phyloP scores from a whole-genome alignment of 2,329 filamentous ascomycete species.

The Colletotrichum camelliae region DNA sequence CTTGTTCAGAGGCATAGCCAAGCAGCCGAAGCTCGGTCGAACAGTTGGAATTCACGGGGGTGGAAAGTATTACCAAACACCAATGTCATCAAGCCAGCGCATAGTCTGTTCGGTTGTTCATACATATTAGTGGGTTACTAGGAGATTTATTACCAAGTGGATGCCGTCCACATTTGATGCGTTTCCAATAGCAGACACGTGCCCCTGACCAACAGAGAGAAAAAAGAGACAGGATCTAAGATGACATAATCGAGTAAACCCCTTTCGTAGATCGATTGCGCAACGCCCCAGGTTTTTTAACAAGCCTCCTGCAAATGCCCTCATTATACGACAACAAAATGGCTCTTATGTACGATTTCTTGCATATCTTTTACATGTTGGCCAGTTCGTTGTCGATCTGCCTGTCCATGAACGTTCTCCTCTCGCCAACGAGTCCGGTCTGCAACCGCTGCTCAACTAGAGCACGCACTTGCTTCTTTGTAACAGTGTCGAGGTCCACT shows the following conservation, averaged over 20 bases:
- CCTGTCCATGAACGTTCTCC: constrained; percentile 86
- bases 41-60: not conserved
- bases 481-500: constrained; percentile 94
- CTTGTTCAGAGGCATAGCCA: not conserved
- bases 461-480: constrained; percentile 94
- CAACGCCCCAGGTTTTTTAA: constrained; percentile 16
- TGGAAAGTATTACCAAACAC: not conserved
- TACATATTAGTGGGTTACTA: constrained; percentile 9
- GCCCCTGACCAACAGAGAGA: not conserved
- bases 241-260: not conserved
- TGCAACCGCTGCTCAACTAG: constrained; percentile 93
- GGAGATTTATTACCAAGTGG: constrained; percentile 18
- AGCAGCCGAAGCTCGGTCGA: not conserved
- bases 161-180: not conserved
- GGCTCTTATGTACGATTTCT: constrained; percentile 11
- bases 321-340: constrained; percentile 8
- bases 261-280: not conserved
- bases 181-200: not conserved
- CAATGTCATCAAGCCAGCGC: not conserved
- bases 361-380: constrained; percentile 71
- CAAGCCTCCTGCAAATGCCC: not conserved
- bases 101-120: not conserved
- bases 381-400: constrained; percentile 94
- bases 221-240: not conserved
- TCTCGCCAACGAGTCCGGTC: constrained; percentile 85